Base-by-base conservation (phyloP, 768 basidiomycete genomes). In the Pholiota microspora region DNA sequence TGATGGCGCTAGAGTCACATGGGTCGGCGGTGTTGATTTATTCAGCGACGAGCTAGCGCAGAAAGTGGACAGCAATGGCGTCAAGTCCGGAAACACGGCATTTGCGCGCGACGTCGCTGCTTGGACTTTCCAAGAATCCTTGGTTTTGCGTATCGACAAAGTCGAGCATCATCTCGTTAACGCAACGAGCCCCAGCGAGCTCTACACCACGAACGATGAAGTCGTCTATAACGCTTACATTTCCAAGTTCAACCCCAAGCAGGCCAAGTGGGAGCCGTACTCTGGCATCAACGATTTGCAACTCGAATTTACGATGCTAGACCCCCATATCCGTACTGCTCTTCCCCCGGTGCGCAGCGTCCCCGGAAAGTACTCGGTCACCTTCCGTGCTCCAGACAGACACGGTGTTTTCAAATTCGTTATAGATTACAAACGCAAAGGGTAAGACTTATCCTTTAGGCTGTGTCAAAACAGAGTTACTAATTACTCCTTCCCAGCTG, bases 341-440 rank as follows among this genome's bases (percentile, higher is more conserved):
- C 78, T 99, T 8, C 75, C 69, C 9, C 78, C 88, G 9, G 81
- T 84, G 7, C 51, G 73, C 3, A 80, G 79, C 0, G 59, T 71
- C 23, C 81, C 86, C 2, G 88, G 88, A 21, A 76, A 80, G 61
- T 98, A 94, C 73, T 79, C 83, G 12, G 82, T 85, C n/a, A 82
- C 82, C 12, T 96, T 99, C 85, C 85, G 84, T 36, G 87, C 85
- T 1, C 97, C 97, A 6, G 96, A 98, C 71, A 79, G 95, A 50
- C 97, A 99, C 67, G 97, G 97, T 21, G 97, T 99, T 13, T 99
- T 96, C 82, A 98, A 98, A 67, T 95, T 98, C 66, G 78, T 93
- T n/a, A 72, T 97, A 40, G 83, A 95, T 70, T 85, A 93, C 75
- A 92, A 90, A 67, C 86, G 97, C 58, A 86, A 86, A 68, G 95